Evolutionary conservation across 2,329 filamentous ascomycete species (phyloP).

Genomic region (Fusarium pininemorale): DNA sequence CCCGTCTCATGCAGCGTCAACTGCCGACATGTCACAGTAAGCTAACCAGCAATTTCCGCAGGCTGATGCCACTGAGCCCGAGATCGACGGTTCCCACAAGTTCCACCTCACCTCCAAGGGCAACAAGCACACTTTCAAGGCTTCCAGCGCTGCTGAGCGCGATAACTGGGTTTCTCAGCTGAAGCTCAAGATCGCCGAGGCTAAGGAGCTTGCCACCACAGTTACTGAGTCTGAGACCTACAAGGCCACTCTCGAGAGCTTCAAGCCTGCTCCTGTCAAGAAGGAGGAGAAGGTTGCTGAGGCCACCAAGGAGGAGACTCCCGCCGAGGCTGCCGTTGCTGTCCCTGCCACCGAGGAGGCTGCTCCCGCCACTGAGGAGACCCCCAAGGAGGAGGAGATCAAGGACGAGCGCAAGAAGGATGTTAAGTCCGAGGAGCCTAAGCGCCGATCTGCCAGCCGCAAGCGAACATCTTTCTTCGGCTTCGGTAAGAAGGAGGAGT

Average conservation of each 20-base stretch:
- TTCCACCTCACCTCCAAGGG: slow-evolving; percentile 87
- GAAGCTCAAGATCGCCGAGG: slow-evolving; percentile 84
- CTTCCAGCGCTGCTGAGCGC: slow-evolving; percentile 76
- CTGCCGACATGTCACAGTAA: slow-evolving; percentile 27
- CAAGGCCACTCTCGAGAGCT: slow-evolving; percentile 83
- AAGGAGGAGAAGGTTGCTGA: slow-evolving; percentile 56
- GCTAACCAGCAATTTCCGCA: slow-evolving; percentile 43
- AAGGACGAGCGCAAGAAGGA: slow-evolving; percentile 54
- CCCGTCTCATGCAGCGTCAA: slow-evolving; percentile 5
- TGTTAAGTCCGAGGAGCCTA: slow-evolving; percentile 65
- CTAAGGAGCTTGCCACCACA: slow-evolving; percentile 79
- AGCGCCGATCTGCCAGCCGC: slow-evolving; percentile 70
- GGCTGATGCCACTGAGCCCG: slow-evolving; percentile 73
- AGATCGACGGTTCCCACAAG: slow-evolving; percentile 78
- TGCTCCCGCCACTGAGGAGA: slow-evolving; percentile 45
- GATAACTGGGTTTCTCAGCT: slow-evolving; percentile 91
- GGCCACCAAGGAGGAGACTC: slow-evolving; percentile 46
- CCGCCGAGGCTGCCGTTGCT: slow-evolving; percentile 39
- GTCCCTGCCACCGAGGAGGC: slow-evolving; percentile 41
- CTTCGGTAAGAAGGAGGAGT: slow-evolving; percentile 65
- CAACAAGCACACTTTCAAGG: slow-evolving; percentile 96
- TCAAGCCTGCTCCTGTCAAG: slow-evolving; percentile 60
- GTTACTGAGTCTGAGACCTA: slow-evolving; percentile 85
- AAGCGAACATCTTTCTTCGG: slow-evolving; percentile 74
- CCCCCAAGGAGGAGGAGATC: slow-evolving; percentile 48